Evolutionary conservation across 768 basidiomycete species (phyloP).

Genomic region (Phanerochaete sordida): DNA sequence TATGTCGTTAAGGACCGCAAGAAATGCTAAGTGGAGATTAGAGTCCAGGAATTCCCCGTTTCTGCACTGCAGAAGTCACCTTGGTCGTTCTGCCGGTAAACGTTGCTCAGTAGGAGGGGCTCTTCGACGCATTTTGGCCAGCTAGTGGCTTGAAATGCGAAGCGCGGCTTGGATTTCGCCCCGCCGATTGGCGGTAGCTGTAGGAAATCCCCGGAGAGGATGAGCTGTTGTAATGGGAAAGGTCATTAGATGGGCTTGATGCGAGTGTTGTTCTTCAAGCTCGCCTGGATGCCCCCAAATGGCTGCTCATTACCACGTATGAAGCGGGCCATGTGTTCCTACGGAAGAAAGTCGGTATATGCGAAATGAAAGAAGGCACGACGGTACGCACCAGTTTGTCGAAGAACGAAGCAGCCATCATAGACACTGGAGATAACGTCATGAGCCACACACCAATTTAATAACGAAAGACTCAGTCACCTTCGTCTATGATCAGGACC

Average conservation of each 20-base stretch:
- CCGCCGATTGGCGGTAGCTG: constrained; percentile 80
- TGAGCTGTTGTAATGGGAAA: constrained; percentile 43
- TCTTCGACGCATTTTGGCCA: constrained; percentile 65
- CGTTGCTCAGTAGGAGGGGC: constrained; percentile 57
- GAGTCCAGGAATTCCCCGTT: background rate
- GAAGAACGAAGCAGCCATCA: too few species aligned
- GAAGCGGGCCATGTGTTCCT: background rate
- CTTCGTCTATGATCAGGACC: too few species aligned
- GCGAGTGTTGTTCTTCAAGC: constrained; percentile 37
- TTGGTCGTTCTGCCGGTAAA: constrained; percentile 88
- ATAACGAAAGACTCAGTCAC: too few species aligned
- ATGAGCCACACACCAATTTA: too few species aligned
- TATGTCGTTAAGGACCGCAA: constrained; percentile 85
- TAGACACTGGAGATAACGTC: too few species aligned
- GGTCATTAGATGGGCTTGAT: too few species aligned
- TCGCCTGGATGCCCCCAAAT: constrained; percentile 50
- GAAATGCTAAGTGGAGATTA: constrained; percentile 39
- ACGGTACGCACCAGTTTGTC: too few species aligned
- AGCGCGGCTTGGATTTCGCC: constrained; percentile 47
- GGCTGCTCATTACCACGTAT: constrained; percentile 38
- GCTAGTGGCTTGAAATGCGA: constrained; percentile 77
- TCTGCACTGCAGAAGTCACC: constrained; percentile 31
- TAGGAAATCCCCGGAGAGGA: constrained; percentile 86
- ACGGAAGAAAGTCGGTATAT: constrained; percentile 33
- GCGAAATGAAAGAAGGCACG: too few species aligned